Percentiles rank a stretch among this genome's conserved stretches.
Conservation (phyloP, 2,329 filamentous ascomycete species). For the Moelleriella libera region DNA sequence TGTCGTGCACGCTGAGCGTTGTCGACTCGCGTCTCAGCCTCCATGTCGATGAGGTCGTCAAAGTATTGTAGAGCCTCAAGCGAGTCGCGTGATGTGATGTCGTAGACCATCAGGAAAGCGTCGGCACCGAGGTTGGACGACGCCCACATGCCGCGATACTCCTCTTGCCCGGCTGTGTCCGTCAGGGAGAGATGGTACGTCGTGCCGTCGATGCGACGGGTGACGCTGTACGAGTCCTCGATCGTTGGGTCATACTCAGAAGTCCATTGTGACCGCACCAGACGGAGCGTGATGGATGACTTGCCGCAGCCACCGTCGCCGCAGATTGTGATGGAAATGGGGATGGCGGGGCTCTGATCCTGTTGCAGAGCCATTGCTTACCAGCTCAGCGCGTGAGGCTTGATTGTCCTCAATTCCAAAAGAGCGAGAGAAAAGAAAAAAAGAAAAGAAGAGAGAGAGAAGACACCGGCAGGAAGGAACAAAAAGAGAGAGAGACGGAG, state of each 20-base stretch:
- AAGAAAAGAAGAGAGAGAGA: too few species aligned
- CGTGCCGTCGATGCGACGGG: conserved; percentile 65
- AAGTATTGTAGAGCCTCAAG: conserved; percentile 65
- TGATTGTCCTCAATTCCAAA: too few species aligned
- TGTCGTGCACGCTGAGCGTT: conserved; percentile 39
- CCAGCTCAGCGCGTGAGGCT: too few species aligned
- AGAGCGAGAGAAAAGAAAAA: too few species aligned
- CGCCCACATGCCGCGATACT: conserved; percentile 80
- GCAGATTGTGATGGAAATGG: conserved; percentile 68
- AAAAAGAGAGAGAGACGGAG: not conserved
- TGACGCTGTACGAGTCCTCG: conserved; percentile 76
- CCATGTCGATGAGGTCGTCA: conserved; percentile 73
- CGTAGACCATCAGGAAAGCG: conserved; percentile 77
- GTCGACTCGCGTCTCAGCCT: conserved; percentile 55
- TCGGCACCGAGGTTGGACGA: conserved; percentile 65
- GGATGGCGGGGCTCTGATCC: conserved; percentile 25
- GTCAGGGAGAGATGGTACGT: conserved; percentile 68
- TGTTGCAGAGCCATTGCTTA: conserved; percentile 1
- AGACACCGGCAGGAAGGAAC: not conserved
- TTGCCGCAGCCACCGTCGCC: conserved; percentile 78
- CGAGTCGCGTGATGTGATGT: conserved; percentile 59
- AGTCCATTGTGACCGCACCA: conserved; percentile 74
- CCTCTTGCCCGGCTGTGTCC: conserved; percentile 80
- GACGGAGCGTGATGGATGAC: conserved; percentile 69
- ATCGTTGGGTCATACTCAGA: conserved; percentile 71